Evolutionary conservation across 352 stramenopile species (phyloP).

Genomic region (Pythium utonaiense): DNA sequence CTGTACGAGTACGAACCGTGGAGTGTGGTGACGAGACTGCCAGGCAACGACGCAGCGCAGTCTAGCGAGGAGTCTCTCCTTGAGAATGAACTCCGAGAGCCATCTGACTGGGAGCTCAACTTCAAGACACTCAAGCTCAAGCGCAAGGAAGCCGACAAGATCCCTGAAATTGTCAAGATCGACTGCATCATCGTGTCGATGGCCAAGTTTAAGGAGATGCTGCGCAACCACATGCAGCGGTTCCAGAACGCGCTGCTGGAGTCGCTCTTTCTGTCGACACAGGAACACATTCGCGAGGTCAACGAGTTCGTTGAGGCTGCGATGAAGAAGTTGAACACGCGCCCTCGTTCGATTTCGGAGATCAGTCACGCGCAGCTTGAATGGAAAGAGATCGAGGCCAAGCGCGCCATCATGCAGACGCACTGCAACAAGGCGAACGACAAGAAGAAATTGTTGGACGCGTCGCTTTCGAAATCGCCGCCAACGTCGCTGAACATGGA

Average conservation of each 20-base stretch:
- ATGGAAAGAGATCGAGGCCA: conserved; percentile 87
- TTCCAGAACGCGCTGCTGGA: conserved; percentile 87
- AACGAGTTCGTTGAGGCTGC: conserved; percentile 87
- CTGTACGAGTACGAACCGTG: conserved; percentile 82
- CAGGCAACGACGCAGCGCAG: conserved; percentile 52
- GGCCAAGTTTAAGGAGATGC: conserved; percentile 80
- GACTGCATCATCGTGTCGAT: conserved; percentile 91
- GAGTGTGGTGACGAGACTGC: conserved; percentile 53
- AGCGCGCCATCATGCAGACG: conserved; percentile 47
- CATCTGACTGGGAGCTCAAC: conserved; percentile 86
- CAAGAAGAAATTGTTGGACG: conserved; percentile 83
- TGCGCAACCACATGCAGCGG: conserved; percentile 85
- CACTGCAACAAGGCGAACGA: conserved; percentile 77
- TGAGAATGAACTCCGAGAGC: conserved; percentile 64
- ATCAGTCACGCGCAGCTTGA: conserved; percentile 87
- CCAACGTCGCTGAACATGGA: conserved; percentile 31
- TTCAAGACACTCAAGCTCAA: conserved; percentile 87
- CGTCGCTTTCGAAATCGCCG: conserved; percentile 7
- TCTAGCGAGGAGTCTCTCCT: conserved; percentile 57
- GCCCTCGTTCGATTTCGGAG: conserved; percentile 91
- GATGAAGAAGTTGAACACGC: conserved; percentile 87
- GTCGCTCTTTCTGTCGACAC: conserved; percentile 76
- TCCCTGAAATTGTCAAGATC: conserved; percentile 85
- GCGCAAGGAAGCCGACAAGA: conserved; percentile 92
- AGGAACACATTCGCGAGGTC: conserved; percentile 76